Conservation (phyloP, 75 land plant genomes). For the Chamaecyparis obtusa region DNA sequence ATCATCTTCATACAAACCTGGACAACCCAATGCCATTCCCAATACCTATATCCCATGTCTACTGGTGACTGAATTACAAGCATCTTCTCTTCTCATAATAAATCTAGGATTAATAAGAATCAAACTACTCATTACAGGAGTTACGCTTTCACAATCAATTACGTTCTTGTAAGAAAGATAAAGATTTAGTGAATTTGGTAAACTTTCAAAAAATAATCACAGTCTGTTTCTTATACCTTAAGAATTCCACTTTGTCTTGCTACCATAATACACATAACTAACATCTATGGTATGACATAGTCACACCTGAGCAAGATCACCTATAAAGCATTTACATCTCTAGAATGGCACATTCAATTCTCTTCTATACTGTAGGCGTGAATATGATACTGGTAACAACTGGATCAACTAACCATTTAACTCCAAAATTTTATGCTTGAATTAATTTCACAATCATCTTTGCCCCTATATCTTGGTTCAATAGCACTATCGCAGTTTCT, state of each 20-base stretch:
- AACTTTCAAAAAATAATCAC: neutral
- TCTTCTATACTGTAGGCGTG: neutral
- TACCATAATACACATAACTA: neutral
- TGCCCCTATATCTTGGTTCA: neutral
- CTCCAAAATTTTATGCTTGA: neutral
- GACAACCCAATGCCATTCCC: too few relatives aligned
- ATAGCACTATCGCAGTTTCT: neutral
- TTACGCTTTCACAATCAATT: neutral
- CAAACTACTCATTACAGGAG: neutral
- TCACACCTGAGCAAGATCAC: neutral
- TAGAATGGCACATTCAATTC: neutral
- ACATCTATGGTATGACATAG: neutral
- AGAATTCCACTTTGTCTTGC: neutral
- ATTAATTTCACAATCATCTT: neutral
- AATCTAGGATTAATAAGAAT: too few relatives aligned
- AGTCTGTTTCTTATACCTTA: neutral
- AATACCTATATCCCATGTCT: neutral
- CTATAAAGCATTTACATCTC: neutral
- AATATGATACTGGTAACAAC: too few relatives aligned
- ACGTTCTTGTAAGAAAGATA: neutral
- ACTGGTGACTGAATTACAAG: neutral
- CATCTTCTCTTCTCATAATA: neutral
- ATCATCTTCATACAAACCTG: neutral
- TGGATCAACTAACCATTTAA: neutral
- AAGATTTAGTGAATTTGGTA: neutral